Percentiles rank a stretch among this genome's conserved stretches.
Conservation (phyloP, 345 rosid genomes). For the Eucalyptus pauciflora region DNA sequence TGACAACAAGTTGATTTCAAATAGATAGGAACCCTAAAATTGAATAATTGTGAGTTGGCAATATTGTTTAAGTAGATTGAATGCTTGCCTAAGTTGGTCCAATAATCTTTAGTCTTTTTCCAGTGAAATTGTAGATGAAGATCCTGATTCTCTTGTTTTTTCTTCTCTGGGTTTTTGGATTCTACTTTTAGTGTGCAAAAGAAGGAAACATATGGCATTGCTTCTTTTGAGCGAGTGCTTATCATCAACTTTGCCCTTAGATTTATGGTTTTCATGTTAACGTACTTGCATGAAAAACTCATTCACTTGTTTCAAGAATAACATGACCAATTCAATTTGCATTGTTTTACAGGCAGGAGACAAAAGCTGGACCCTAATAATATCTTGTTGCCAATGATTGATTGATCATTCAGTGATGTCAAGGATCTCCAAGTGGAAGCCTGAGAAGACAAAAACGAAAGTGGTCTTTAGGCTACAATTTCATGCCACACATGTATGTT, state of each 20-base stretch:
- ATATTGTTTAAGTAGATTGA: neutral
- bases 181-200: neutral
- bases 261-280: neutral
- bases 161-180: neutral
- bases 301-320: neutral
- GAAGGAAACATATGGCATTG: neutral
- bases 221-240: neutral
- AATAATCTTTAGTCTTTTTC: neutral
- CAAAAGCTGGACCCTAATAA: neutral
- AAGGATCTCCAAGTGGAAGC: slow-evolving; percentile 74
- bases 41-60: neutral
- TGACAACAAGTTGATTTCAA: neutral
- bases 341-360: neutral
- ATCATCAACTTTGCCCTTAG: neutral
- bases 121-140: neutral
- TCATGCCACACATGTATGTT: slow-evolving; percentile 94
- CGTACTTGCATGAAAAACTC: neutral
- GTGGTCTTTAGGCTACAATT: slow-evolving; percentile 94
- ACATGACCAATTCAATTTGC: neutral
- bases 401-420: slow-evolving; percentile 53
- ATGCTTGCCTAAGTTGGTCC: neutral
- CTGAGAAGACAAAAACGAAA: slow-evolving; percentile 91
- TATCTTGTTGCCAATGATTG: slow-evolving; percentile 24
- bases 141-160: neutral
- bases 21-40: neutral